phyloP scores from a whole-genome alignment of 805 yeast species.

The Candida sithepensis region DNA sequence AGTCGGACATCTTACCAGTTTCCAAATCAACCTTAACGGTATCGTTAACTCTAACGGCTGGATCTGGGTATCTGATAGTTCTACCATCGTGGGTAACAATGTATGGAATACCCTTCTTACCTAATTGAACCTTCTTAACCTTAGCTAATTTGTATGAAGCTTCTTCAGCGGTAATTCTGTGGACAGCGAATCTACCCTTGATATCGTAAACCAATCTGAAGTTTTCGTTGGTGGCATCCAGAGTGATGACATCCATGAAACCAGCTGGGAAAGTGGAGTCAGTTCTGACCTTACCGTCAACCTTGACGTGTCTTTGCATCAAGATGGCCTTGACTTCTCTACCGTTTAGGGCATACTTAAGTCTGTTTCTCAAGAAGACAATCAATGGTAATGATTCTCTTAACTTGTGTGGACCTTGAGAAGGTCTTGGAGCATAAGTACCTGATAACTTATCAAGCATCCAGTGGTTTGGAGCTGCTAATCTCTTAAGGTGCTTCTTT shows the following conservation, averaged over 20 bases:
- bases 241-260: conserved; percentile 97
- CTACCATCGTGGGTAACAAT: conserved; percentile 99
- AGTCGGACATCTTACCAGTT: conserved; percentile 89
- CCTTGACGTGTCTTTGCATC: conserved; percentile 98
- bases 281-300: conserved; percentile 99
- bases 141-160: conserved; percentile 97
- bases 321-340: conserved; percentile 98
- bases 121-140: conserved; percentile 97
- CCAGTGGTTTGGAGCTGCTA: conserved; percentile 99
- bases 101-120: conserved; percentile 98
- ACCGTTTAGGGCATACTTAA: conserved; percentile 98
- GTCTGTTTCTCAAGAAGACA: conserved; percentile 96
- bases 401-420: conserved; percentile 99
- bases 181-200: conserved; percentile 99
- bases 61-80: conserved; percentile 99
- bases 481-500: conserved; percentile 99
- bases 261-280: conserved; percentile 99
- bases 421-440: conserved; percentile 99
- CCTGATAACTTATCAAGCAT: conserved; percentile 99
- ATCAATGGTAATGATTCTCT: conserved; percentile 97
- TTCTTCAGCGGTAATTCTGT: conserved; percentile 99
- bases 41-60: conserved; percentile 94
- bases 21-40: conserved; percentile 96
- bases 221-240: conserved; percentile 98
- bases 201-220: conserved; percentile 98